These are phyloP conservation scores for Helicocarpus griseus DNA, from an alignment of 2,329 filamentous ascomycete species.

Conservation along the genomic window DNA sequence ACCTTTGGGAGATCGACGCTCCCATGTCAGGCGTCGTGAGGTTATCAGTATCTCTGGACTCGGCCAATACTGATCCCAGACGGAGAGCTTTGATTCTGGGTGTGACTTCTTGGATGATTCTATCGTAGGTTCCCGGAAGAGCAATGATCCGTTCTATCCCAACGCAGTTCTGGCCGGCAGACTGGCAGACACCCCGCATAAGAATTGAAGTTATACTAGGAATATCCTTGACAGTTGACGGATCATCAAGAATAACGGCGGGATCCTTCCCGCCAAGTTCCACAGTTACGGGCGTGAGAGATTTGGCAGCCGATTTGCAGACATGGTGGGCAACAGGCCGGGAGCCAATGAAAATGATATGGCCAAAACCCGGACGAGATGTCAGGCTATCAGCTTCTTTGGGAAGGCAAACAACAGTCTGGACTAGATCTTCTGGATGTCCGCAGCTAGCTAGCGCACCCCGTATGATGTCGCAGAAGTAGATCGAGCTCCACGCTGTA, in stretches of 20 bases:
- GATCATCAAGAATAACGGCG: constrained; percentile 76
- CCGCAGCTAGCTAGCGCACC: constrained; percentile 74
- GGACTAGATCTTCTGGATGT: constrained; percentile 70
- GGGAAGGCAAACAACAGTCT: constrained; percentile 82
- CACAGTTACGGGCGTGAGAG: constrained; percentile 77
- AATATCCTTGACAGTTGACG: constrained; percentile 48
- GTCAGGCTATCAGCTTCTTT: constrained; percentile 71
- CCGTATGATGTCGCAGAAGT: constrained; percentile 70
- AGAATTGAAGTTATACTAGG: constrained; percentile 68
- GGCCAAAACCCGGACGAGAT: constrained; percentile 70
- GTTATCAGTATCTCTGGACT: constrained; percentile 20
- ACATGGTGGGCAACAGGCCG: constrained; percentile 79
- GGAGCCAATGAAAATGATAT: constrained; percentile 95
- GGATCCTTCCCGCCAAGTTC: constrained; percentile 95
- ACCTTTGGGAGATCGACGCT: constrained; percentile 72
- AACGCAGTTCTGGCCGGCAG: constrained; percentile 93
- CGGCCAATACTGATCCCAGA: constrained; percentile 59
- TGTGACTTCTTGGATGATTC: constrained; percentile 59
- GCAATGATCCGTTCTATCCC: constrained; percentile 90
- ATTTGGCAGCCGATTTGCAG: constrained; percentile 72
- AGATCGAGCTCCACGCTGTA: constrained; percentile 82
- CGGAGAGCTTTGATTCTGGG: constrained; percentile 66
- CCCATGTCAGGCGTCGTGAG: constrained; percentile 58
- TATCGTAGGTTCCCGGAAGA: constrained; percentile 63
- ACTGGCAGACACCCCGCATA: constrained; percentile 88